phyloP scores from a whole-genome alignment of 1,284 basidiomycete species.

The Rhizoctonia solani region DNA sequence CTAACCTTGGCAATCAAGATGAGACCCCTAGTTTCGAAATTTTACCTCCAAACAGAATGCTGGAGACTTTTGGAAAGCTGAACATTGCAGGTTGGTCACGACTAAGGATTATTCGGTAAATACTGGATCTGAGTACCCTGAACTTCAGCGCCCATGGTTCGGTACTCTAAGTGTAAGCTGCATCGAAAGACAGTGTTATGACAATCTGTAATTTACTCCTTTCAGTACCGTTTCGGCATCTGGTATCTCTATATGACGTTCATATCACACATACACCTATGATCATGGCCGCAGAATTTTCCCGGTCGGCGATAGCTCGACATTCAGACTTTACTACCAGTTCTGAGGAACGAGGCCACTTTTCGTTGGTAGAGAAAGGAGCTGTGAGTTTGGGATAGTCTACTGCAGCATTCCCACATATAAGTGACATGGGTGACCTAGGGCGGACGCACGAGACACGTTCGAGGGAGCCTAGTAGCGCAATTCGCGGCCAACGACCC shows the following conservation, averaged over 20 bases:
- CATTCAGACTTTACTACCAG: conserved; percentile 58
- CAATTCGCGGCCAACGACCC: conserved; percentile 59
- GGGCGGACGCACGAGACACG: conserved; percentile 41
- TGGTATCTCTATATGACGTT: conserved; percentile 58
- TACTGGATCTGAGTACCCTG: neutral
- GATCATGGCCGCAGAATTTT: conserved; percentile 61
- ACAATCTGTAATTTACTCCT: too few species aligned
- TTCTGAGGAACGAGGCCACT: conserved; percentile 54
- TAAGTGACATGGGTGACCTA: conserved; percentile 14
- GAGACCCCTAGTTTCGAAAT: conserved; percentile 30
- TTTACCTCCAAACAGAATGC: conserved; percentile 50
- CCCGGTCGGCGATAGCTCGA: conserved; percentile 55
- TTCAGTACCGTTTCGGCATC: conserved; percentile 57
- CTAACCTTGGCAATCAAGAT: neutral
- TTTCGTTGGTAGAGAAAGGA: conserved; percentile 47
- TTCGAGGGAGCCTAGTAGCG: conserved; percentile 55
- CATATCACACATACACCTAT: conserved; percentile 64
- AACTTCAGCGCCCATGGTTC: conserved; percentile 54
- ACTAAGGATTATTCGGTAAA: neutral
- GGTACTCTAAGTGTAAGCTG: conserved; percentile 56
- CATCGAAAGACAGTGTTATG: too few species aligned
- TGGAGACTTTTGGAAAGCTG: conserved; percentile 49
- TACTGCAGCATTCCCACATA: conserved; percentile 30
- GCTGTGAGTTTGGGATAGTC: neutral
- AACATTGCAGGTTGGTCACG: conserved; percentile 50